These are phyloP conservation scores for Colletotrichum orbiculare DNA, from an alignment of 2,329 filamentous ascomycete species.

Conservation along the genomic window DNA sequence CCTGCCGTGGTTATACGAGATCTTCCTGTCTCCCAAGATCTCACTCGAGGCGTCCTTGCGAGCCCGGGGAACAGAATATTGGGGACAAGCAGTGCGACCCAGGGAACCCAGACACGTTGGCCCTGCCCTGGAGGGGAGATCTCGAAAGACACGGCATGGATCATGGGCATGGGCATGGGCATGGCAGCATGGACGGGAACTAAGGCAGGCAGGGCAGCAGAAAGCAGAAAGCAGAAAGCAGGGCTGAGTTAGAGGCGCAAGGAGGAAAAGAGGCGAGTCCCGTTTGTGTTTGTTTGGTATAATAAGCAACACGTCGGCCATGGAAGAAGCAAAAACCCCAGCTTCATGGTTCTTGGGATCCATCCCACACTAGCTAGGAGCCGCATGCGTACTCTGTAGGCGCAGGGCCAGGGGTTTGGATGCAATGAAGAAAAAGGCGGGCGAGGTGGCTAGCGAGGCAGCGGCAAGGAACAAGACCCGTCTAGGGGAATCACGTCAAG, in stretches of 20 bases:
- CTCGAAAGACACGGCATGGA: no score
- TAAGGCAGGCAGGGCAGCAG: constrained; percentile 15
- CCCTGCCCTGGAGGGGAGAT: no score
- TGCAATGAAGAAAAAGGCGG: constrained; percentile 24
- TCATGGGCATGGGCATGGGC: neutral
- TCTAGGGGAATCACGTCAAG: no score
- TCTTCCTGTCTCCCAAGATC: constrained; percentile 37
- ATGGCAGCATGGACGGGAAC: constrained; percentile 5
- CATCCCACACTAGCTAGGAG: constrained; percentile 11
- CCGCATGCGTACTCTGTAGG: neutral
- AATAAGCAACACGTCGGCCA: constrained; percentile 28
- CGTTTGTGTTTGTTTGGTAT: constrained; percentile 1
- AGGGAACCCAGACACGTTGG: constrained; percentile 22
- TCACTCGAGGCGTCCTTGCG: constrained; percentile 27
- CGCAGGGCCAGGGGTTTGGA: constrained; percentile 12
- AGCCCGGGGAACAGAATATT: constrained; percentile 20
- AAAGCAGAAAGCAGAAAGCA: constrained; percentile 2
- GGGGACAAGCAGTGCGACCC: constrained; percentile 23
- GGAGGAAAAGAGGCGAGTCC: constrained; percentile 18
- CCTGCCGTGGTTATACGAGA: constrained; percentile 39
- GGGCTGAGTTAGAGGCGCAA: constrained; percentile 12
- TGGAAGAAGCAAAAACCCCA: constrained; percentile 35
- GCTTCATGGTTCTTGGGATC: constrained; percentile 29
- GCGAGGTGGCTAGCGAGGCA: neutral
- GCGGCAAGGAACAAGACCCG: neutral